Evolutionary conservation across 805 yeast genomes (phyloP), one percentile per base, ranked within the genome.

Genomic region (Wickerhamiella lipophila): DNA sequence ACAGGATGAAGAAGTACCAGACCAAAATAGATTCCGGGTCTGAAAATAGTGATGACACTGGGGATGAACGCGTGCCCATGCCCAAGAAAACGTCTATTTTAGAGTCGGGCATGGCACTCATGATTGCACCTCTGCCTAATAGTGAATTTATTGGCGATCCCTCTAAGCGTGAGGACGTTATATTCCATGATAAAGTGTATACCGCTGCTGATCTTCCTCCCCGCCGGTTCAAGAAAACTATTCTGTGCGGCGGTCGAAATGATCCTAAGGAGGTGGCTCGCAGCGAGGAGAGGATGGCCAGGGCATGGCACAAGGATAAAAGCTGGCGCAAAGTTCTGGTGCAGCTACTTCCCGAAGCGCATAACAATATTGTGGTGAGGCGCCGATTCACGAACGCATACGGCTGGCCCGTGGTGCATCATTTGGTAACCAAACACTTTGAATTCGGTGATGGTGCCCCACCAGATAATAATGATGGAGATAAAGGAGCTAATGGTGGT

Each of bases 321-420:
- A 64, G 76, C 13, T 89, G 98, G 98, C 69, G 96, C 40, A 89
- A 89, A 64, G 95, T 92, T 2, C 66, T 92, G 23, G 95, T 88
- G 1, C 78, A 78, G 39, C 66, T 92, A 54, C 75, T 78, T 54
- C 96, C 96, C 0, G 98, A 89, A 63, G 96, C 98, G 0, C 98
- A 89, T 60, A 89, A 89, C 59, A 89, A 87, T 59, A 87, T 92
- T 25, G 72, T 85, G 23, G 97, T 89, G 1, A 70, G 98, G 53
- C 72, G 98, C 55, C 68, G 84, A 53, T 92, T 84, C 68, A 81
- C 94, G 5, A 89, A 89, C 65, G 92, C 96, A 0, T 88, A 81
- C 65, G 98, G 98, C 1, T 86, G 96, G 92, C 85, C 83, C 0
- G 95, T 86, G 0, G 71, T 89, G n/a, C 81, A 80, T 40, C 95